Conservation (phyloP, 192 early-diverging fungal genomes). For the Chytriomyces sp. region DNA sequence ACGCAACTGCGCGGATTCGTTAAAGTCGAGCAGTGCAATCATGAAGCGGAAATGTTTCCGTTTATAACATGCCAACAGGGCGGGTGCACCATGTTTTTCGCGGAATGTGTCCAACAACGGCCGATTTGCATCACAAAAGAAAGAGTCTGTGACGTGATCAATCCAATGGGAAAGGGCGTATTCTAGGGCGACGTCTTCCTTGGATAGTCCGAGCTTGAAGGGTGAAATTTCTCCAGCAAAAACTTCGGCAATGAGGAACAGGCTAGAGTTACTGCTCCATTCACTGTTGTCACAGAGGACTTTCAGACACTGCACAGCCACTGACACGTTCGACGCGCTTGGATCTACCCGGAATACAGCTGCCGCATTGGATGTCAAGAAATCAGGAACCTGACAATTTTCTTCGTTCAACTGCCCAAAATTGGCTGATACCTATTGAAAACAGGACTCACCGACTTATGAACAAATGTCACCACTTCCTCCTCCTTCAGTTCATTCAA, state of each 20-base stretch:
- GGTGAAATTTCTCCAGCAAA: not conserved
- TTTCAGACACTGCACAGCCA: not conserved
- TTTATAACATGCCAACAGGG: not conserved
- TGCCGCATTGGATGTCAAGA: not conserved
- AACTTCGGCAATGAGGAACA: not conserved
- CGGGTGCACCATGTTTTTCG: not conserved
- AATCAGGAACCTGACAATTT: not conserved
- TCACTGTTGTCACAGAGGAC: not conserved
- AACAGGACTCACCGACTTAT: not conserved
- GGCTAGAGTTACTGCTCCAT: not conserved
- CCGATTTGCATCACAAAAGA: not conserved
- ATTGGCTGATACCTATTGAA: not conserved
- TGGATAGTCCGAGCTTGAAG: not conserved
- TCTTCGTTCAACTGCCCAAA: not conserved
- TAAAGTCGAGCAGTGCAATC: not conserved
- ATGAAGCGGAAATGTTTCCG: not conserved
- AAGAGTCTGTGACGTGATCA: not conserved
- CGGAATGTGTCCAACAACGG: not conserved
- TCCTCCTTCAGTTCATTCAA: not conserved
- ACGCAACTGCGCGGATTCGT: not conserved
- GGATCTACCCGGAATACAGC: not conserved
- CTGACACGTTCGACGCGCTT: not conserved
- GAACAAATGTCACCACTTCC: not conserved
- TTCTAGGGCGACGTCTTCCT: not conserved
- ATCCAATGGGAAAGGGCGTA: not conserved